A percentile compares a stretch with the other conserved stretches of the same genome.
Conservation (phyloP, 2,329 filamentous ascomycete genomes). For the Graphiopsis chlorocephala region DNA sequence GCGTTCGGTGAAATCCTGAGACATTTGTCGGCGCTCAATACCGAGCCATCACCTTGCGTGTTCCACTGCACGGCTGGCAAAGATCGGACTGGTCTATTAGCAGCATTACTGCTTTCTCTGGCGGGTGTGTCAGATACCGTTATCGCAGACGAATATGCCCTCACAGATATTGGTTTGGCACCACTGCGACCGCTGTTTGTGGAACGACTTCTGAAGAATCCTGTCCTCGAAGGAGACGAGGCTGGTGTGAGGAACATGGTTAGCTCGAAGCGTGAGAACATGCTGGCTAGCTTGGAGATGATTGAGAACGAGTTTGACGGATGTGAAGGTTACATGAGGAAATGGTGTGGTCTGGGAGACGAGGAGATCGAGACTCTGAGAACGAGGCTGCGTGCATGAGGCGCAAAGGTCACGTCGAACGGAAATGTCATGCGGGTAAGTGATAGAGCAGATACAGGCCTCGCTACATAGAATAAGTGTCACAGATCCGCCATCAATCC, state of each 20-base stretch:
- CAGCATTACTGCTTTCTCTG: constrained; percentile 63
- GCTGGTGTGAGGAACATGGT: constrained; percentile 46
- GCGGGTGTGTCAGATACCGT: constrained; percentile 58
- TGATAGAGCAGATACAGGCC: neutral
- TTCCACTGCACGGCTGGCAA: constrained; percentile 77
- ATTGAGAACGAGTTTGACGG: constrained; percentile 61
- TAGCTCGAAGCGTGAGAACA: constrained; percentile 48
- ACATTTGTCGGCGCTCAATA: constrained; percentile 50
- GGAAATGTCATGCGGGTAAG: neutral
- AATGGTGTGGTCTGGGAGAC: constrained; percentile 56
- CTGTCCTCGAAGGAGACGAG: constrained; percentile 48
- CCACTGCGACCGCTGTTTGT: constrained; percentile 47
- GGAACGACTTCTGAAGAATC: constrained; percentile 51
- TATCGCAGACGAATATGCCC: constrained; percentile 66
- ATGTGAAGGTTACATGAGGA: constrained; percentile 60
- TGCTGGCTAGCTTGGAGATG: constrained; percentile 52
- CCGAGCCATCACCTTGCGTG: constrained; percentile 50
- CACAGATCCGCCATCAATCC: neutral
- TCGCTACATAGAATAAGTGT: neutral
- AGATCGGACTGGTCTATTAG: constrained; percentile 70
- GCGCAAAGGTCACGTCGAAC: neutral
- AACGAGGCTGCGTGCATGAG: constrained; percentile 42
- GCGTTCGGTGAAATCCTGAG: constrained; percentile 59
- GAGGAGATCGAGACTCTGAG: constrained; percentile 55
- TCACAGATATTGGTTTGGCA: constrained; percentile 62